Conservation (phyloP, 352 stramenopile genomes). For the Pythium scleroteichum region DNA sequence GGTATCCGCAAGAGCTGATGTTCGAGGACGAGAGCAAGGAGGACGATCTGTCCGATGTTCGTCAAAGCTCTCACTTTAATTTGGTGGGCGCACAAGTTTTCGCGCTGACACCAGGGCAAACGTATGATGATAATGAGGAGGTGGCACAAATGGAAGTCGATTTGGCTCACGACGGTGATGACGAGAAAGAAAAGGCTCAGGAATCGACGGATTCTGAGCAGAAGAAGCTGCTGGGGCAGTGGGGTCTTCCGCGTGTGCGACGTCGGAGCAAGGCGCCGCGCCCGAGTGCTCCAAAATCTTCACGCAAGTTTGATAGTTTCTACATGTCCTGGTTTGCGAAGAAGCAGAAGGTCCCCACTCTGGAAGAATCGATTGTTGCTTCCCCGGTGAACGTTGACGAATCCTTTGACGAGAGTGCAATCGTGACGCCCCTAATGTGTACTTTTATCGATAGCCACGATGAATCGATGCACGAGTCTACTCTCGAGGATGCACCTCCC, state of each 20-base stretch:
- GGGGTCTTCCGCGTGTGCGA: constrained; percentile 56
- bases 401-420: constrained; percentile 5
- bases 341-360: constrained; percentile 31
- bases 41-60: neutral
- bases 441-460: neutral
- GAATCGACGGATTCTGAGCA: constrained; percentile 35
- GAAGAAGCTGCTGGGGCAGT: constrained; percentile 70
- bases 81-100: constrained; percentile 13
- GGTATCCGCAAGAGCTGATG: constrained; percentile 23
- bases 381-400: constrained; percentile 5
- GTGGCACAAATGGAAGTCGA: constrained; percentile 26
- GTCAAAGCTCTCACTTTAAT: constrained; percentile 5
- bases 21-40: constrained; percentile 34
- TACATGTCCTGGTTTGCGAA: constrained; percentile 76
- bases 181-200: constrained; percentile 23
- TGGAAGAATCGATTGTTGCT: neutral
- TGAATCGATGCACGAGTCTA: neutral
- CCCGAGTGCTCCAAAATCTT: constrained; percentile 42
- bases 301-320: constrained; percentile 65
- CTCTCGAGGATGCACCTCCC: neutral
- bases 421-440: constrained; percentile 14
- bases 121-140: neutral
- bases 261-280: constrained; percentile 42
- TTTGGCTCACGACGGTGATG: constrained; percentile 23
- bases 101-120: constrained; percentile 19